Base-by-base conservation (phyloP, 345 rosid genomes). In the Erysimum cheiranthoides region DNA sequence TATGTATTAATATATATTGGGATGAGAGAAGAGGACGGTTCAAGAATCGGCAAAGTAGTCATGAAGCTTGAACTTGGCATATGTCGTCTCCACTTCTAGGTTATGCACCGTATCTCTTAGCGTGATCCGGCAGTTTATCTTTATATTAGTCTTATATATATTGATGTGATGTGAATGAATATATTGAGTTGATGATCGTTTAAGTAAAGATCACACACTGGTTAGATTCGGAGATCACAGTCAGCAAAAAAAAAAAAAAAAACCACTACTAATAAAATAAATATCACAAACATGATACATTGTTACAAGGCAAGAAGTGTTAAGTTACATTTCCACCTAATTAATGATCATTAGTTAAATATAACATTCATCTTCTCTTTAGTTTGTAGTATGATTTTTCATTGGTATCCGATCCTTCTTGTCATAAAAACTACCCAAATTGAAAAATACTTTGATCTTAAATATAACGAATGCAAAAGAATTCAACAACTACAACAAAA, bases 1-100 rank as follows among this genome's bases (percentile, higher is more conserved):
- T 28, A 16, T 39, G 39, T 3, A 18, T n/a, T 9, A 1, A n/a
- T 40, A 12, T 10, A 14, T 61, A 86, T 90, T 88, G 6, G 97
- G 91, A 60, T 89, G 97, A 14, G 96, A 92, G 86, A 90, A 95
- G 73, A 89, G 84, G 78, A 90, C 75, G 78, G 96, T 84, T 93
- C 93, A 91, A 40, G 61, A 54, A 79, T 81, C 42, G 10, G 62
- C 57, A 2, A 88, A 60, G 82, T 60, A 86, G 80, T 87, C 92
- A 78, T 93, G 85, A 35, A 93, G 89, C 83, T 81, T 89, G 83
- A 87, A 56, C 46, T 80, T 82, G 52, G 86, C 88, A 30, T 81
- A 90, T 40, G 95, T 89, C 69, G 89, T 89, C 73, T 84, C 82
- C 8, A 90, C 89, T 67, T 82, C 73, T 13, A 90, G 93, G 78